Conservation (phyloP, 495 filamentous ascomycete genomes). For the Lepidopterella palustris region DNA sequence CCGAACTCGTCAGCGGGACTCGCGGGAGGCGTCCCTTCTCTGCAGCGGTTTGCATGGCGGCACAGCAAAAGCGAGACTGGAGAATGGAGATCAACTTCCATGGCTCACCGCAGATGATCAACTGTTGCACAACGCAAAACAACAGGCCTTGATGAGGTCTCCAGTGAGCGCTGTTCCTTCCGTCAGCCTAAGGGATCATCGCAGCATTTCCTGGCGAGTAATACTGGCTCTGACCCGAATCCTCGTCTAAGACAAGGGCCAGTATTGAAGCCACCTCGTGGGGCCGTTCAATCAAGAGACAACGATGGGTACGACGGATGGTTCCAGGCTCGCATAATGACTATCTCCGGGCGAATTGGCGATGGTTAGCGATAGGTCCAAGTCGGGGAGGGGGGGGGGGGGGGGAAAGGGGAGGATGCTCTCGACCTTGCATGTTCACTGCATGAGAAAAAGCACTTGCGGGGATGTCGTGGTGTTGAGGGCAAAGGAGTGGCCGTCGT, state of each 20-base stretch:
- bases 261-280: neutral
- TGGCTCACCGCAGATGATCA: no score
- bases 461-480: neutral
- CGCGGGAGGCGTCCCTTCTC: neutral
- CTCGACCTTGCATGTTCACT: conserved; percentile 2
- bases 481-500: neutral
- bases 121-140: no score
- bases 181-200: no score
- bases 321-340: neutral
- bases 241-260: neutral
- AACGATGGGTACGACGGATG: neutral
- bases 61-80: neutral
- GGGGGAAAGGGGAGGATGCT: neutral
- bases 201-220: no score
- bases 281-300: neutral
- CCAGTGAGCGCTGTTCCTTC: no score
- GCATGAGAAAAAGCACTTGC: conserved; percentile 19
- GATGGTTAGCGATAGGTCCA: no score
- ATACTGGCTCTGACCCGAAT: neutral
- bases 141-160: no score
- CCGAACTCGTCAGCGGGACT: no score
- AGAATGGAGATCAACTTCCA: neutral
- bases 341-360: neutral
- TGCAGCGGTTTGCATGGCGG: neutral
- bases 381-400: no score